Evolutionary conservation across 148 eudicot genomes (phyloP).

Genomic region (Chenopodium berlandieri): DNA sequence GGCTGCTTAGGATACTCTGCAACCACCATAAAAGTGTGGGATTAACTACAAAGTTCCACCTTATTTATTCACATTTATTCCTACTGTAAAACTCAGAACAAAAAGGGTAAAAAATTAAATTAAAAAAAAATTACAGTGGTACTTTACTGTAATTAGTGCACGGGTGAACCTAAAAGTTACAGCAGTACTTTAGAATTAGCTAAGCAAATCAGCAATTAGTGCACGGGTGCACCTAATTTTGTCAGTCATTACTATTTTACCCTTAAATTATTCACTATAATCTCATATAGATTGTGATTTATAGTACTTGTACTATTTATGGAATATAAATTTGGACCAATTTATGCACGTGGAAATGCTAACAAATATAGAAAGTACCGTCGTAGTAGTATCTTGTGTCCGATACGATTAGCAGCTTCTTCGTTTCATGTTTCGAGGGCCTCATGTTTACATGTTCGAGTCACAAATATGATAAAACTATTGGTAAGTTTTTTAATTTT

Average conservation of each 20-base stretch:
- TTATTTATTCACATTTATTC: background rate
- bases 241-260: background rate
- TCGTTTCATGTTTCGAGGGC: background rate
- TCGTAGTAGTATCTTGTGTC: background rate
- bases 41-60: background rate
- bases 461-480: no score
- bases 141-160: background rate
- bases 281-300: no score
- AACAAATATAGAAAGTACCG: background rate
- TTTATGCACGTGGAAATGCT: slow-evolving; percentile 5
- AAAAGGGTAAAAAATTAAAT: background rate
- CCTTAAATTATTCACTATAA: background rate
- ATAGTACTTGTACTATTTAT: background rate
- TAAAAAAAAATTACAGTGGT: background rate
- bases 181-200: background rate
- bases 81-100: background rate
- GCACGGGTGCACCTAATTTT: background rate
- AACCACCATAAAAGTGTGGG: background rate
- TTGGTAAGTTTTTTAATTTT: no score
- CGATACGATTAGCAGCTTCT: background rate
- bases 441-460: background rate
- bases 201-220: background rate
- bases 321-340: background rate
- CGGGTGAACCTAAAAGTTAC: background rate
- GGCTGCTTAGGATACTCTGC: slow-evolving; percentile 14